phyloP scores from a whole-genome alignment of 2,329 filamentous ascomycete genomes.

The Trichoderma brevicompactum region DNA sequence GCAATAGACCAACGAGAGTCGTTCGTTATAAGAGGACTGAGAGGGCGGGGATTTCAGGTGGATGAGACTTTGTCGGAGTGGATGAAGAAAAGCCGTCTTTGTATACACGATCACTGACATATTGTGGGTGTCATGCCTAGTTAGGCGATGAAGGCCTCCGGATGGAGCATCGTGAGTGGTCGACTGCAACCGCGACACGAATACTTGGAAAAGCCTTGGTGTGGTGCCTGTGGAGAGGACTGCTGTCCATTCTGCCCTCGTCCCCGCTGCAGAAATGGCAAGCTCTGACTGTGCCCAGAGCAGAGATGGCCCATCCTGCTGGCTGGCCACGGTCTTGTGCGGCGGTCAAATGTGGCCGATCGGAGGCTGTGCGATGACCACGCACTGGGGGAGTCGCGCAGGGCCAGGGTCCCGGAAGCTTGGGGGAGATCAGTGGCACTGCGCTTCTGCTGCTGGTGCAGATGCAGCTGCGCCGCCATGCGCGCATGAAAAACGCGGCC shows the following conservation, averaged over 20 bases:
- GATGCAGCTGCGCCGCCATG: slow-evolving; percentile 50
- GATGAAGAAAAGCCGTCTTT: slow-evolving; percentile 21
- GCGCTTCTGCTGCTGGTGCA: slow-evolving; percentile 25
- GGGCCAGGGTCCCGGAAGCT: slow-evolving; percentile 24
- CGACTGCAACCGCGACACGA: slow-evolving; percentile 34
- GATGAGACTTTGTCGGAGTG: slow-evolving; percentile 13
- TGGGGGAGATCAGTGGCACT: slow-evolving; percentile 28
- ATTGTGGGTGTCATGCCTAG: slow-evolving; percentile 33
- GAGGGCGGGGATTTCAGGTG: slow-evolving; percentile 18
- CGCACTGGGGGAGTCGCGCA: background rate
- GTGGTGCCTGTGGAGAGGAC: slow-evolving; percentile 34
- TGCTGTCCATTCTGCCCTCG: slow-evolving; percentile 34
- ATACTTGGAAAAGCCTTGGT: slow-evolving; percentile 35
- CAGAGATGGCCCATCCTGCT: slow-evolving; percentile 3
- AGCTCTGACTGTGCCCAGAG: slow-evolving; percentile 2
- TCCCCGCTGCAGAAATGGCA: slow-evolving; percentile 13
- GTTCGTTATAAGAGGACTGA: background rate
- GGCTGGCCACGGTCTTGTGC: slow-evolving; percentile 16
- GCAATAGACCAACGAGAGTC: slow-evolving; percentile 16
- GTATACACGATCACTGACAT: slow-evolving; percentile 24
- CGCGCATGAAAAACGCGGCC: slow-evolving; percentile 40
- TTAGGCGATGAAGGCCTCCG: slow-evolving; percentile 38
- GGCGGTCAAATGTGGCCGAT: slow-evolving; percentile 28
- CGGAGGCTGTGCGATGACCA: slow-evolving; percentile 29
- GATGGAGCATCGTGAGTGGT: slow-evolving; percentile 39